Evolutionary conservation across 805 yeast species (phyloP), one percentile per base, ranked within the genome.

Genomic region (Wickerhamiella siamensis): DNA sequence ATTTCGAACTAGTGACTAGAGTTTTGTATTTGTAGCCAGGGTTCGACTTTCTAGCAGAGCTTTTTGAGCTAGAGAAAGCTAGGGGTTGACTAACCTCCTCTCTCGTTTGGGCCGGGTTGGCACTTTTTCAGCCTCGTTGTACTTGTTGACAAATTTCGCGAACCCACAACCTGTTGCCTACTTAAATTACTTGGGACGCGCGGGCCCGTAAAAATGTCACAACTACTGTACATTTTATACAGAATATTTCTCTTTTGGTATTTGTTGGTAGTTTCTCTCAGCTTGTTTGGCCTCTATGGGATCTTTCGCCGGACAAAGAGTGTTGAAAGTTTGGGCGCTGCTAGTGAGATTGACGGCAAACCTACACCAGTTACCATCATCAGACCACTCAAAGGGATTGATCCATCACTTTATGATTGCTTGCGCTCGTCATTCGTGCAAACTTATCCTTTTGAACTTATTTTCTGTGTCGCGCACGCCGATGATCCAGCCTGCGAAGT

Each of bases 361-460:
- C 16, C 26, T 36, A 72, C 1, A 75, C 72, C 44, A 78, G 94
- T 84, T 16, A 72, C 91, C 1, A 81, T 86, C 20, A 55, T 84
- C 29, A 62, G 95, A 24, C 95, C 95, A 0, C 65, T 84, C 44
- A 83, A 83, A 54, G 95, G 95, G 15, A 62, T 83, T 15, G 95
- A 84, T 57, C 72, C 86, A 1, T 87, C 79, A 49, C 67, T 83
- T 60, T 71, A 67, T 31, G 58, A 69, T 9, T 83, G 94, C 54
- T 61, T 86, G 31, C 74, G 72, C 43, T 71, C 81, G 22, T 72
- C 84, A 4, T 72, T 83, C 43, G 58, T 64, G 34, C 95, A 84
- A 56, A 65, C 70, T 16, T 82, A 83, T 51, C 83, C 91, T 0
- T 59, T 79, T 26, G 91, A 84, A 58, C 70, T 83, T 41, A 58